Evolutionary conservation across 768 basidiomycete genomes (phyloP).

Genomic region (Suillus plorans): DNA sequence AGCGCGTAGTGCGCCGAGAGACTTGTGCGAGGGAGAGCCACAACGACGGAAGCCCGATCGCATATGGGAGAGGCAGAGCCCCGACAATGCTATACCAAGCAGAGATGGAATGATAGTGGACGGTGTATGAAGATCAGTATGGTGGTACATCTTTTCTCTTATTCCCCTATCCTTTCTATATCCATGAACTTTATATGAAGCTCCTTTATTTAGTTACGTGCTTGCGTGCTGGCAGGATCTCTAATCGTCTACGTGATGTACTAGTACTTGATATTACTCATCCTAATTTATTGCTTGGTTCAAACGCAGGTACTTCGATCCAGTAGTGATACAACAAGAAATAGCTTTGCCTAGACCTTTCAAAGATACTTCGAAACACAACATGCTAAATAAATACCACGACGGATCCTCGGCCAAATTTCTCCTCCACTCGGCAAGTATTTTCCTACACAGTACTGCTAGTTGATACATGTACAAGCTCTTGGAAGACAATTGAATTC

Average conservation of each 20-base stretch:
- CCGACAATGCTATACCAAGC: not conserved
- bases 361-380: no score
- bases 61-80: constrained; percentile 5
- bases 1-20: not conserved
- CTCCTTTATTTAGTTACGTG: not conserved
- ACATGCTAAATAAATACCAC: no score
- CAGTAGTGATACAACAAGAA: no score
- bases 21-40: not conserved
- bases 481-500: no score
- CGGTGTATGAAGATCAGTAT: not conserved
- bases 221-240: not conserved
- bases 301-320: no score
- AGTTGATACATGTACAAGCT: no score
- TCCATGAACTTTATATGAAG: not conserved
- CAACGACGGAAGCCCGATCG: constrained; percentile 2
- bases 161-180: not conserved
- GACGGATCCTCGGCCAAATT: no score
- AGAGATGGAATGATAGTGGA: constrained; percentile 4
- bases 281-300: not conserved
- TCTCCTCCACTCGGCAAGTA: no score
- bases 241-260: constrained; percentile 1
- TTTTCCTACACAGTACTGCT: no score
- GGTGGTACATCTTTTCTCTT: not conserved
- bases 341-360: no score
- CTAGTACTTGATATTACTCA: not conserved